Percentiles rank a stretch among this genome's conserved stretches.
Evolutionary conservation across 2,329 filamentous ascomycete genomes (phyloP).

Genomic region (Trichophyton simii): DNA sequence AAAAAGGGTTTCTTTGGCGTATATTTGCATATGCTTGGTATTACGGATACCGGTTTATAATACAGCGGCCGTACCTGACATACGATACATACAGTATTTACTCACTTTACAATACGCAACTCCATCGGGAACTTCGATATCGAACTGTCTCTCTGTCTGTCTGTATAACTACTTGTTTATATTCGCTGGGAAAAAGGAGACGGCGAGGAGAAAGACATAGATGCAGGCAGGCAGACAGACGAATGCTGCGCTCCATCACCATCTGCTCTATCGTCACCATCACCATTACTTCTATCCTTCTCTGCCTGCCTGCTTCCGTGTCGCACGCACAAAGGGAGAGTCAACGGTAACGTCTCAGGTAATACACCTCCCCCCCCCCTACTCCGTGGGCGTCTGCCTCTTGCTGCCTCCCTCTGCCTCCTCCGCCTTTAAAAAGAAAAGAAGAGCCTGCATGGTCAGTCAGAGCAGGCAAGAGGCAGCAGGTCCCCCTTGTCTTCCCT

Average conservation of each 20-base stretch:
- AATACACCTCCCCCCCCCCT: background rate
- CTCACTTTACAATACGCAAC: background rate
- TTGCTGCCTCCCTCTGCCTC: background rate
- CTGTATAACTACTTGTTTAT: no score
- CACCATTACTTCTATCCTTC: no score
- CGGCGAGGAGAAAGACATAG: background rate
- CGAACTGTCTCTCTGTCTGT: no score
- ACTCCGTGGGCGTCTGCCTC: background rate
- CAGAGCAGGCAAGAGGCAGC: conserved; percentile 13
- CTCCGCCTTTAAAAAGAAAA: background rate
- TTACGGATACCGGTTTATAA: background rate
- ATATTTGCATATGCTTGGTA: background rate
- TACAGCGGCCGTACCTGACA: background rate
- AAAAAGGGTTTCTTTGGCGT: background rate
- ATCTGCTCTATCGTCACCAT: no score
- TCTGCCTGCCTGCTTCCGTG: background rate
- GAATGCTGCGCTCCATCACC: background rate
- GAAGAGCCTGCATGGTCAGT: background rate
- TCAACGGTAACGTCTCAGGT: conserved; percentile 2
- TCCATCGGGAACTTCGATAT: background rate
- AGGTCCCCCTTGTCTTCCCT: conserved; percentile 18
- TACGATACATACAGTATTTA: background rate
- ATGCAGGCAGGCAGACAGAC: background rate
- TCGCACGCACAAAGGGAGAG: conserved; percentile 1
- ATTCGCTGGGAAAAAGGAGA: background rate